Evolutionary conservation across 495 filamentous ascomycete species (phyloP), one percentile per base, ranked within the genome.

Genomic region (Penicillium nucicola): DNA sequence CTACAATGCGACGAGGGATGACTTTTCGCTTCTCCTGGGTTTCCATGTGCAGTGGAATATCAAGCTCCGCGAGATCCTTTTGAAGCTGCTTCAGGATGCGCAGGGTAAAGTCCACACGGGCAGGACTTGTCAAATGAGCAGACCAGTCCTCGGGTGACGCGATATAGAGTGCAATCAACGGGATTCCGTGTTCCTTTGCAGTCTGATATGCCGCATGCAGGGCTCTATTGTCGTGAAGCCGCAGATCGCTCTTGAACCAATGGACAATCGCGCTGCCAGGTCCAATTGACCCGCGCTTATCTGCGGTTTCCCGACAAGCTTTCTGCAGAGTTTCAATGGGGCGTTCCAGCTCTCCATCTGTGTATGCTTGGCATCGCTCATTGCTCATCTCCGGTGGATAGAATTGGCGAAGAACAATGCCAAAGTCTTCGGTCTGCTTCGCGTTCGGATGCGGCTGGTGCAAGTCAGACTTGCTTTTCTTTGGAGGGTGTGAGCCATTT

Each of bases 201-300:
- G 81, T 81, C 53, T 84, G 71, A 35, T 77, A 84, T 3, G 91
- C 92, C 51, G 80, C 63, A 54, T 78, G 74, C 37, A 96, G 63
- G 0, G 83, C 83, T 14, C 84, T 84, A 57, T 96, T 96, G 58
- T 96, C 92, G 5, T 69, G 58, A 1, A 79, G 74, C 5, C 92
- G 76, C 40, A 96, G 67, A 65, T 96, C 91, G 48, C 81, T 83
- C 65, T 95, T 93, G 71, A 92, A 95, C 92, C 92, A 95, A 69
- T 95, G 88, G 5, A 96, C 81, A 0, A 96, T 89, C 0, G 85
- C 83, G 22, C 80, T 72, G 30, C 78, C 78, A 2, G 79, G 68
- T 8, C 62, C 48, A 3, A 84, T 72, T 1, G 67, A 59, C 20
- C 66, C 53, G 0, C 83, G 72, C n/a, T 53, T 53, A 1, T 66